phyloP scores from a whole-genome alignment of 306 rosid genomes.

The Acacia crassicarpa region DNA sequence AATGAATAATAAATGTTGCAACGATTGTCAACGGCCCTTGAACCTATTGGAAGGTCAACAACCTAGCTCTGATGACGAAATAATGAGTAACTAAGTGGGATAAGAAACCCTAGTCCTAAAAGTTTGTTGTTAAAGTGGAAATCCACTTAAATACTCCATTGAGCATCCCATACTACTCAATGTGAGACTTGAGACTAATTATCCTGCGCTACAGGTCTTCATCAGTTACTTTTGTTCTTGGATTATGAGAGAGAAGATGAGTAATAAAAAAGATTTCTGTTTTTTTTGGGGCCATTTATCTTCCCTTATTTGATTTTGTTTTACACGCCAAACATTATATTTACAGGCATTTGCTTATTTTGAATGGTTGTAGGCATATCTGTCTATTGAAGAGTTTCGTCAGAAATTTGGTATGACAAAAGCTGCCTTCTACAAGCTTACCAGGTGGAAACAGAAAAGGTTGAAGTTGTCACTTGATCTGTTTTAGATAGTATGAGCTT shows the following conservation, averaged over 20 bases:
- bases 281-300: too few relatives aligned
- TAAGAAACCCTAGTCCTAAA: not conserved
- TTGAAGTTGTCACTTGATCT: constrained; percentile 39
- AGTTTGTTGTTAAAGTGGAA: too few relatives aligned
- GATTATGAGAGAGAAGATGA: not conserved
- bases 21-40: not conserved
- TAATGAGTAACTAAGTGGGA: too few relatives aligned
- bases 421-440: constrained; percentile 44
- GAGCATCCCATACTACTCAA: not conserved
- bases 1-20: not conserved
- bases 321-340: not conserved
- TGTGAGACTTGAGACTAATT: not conserved
- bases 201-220: not conserved
- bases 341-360: constrained; percentile 20
- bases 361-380: constrained; percentile 45
- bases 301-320: not conserved
- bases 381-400: constrained; percentile 77
- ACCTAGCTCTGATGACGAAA: too few relatives aligned
- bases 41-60: too few relatives aligned
- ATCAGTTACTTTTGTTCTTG: not conserved
- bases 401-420: constrained; percentile 57
- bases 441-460: constrained; percentile 76
- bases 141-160: not conserved
- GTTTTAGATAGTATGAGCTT: constrained; percentile 35
- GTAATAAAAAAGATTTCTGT: not conserved